phyloP scores from a whole-genome alignment of 1,284 basidiomycete genomes.

The Fomitopsis schrenkii region DNA sequence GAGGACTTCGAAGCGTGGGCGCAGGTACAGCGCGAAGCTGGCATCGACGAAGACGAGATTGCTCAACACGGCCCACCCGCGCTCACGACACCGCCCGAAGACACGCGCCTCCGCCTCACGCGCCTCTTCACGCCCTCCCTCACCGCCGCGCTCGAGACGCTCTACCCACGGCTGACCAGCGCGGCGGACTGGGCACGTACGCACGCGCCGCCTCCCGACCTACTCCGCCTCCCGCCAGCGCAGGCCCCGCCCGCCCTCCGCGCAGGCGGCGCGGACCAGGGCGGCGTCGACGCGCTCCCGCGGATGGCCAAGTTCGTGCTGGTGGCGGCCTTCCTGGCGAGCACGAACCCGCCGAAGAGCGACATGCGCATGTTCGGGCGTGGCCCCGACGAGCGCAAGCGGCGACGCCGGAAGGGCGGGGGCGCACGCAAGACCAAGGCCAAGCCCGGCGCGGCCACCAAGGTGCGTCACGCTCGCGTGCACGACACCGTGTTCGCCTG shows the following conservation, averaged over 20 bases:
- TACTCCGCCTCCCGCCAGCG: slow-evolving; percentile 19
- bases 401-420: slow-evolving; percentile 44
- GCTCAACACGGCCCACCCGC: slow-evolving; percentile 14
- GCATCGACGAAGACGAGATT: slow-evolving; percentile 15
- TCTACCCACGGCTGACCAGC: slow-evolving; percentile 62
- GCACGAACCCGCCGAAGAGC: slow-evolving; percentile 80
- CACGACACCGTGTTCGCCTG: neutral
- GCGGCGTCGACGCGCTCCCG: slow-evolving; percentile 35
- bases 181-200: slow-evolving; percentile 54
- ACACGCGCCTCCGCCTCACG: slow-evolving; percentile 57
- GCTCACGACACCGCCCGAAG: slow-evolving; percentile 43
- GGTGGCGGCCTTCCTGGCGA: slow-evolving; percentile 80
- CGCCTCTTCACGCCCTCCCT: slow-evolving; percentile 58
- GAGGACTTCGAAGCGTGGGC: neutral
- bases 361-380: slow-evolving; percentile 82
- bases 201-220: slow-evolving; percentile 38
- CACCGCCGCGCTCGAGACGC: slow-evolving; percentile 53
- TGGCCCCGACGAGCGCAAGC: slow-evolving; percentile 62
- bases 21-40: neutral
- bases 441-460: slow-evolving; percentile 38
- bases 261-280: slow-evolving; percentile 5
- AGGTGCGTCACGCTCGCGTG: slow-evolving; percentile 32
- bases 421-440: slow-evolving; percentile 30
- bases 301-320: slow-evolving; percentile 73
- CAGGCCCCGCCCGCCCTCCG: slow-evolving; percentile 10